Conservation (phyloP, 805 yeast species). For the Nematodospora valgi region DNA sequence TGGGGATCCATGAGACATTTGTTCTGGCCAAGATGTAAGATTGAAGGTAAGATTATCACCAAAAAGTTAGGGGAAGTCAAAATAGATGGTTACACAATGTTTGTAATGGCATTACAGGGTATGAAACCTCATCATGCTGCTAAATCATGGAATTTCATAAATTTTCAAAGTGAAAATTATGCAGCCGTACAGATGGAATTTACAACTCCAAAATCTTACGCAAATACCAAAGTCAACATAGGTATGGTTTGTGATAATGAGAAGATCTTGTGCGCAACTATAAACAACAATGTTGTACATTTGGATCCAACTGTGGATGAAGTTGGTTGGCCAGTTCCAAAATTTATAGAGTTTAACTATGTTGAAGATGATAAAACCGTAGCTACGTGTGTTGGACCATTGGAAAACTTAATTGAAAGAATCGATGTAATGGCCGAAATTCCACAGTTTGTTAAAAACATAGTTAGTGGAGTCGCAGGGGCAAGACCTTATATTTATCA, state of each 20-base stretch:
- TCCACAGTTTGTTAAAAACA: constrained; percentile 88
- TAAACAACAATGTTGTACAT: constrained; percentile 64
- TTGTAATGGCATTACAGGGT: constrained; percentile 95
- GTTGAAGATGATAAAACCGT: constrained; percentile 38
- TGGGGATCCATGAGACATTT: constrained; percentile 98
- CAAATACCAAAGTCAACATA: constrained; percentile 70
- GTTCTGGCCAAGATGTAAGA: constrained; percentile 91
- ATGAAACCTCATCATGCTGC: constrained; percentile 99
- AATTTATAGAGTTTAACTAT: constrained; percentile 54
- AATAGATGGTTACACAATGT: constrained; percentile 62
- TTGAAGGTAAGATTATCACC: constrained; percentile 60
- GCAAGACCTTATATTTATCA: constrained; percentile 97
- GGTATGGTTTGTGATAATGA: constrained; percentile 70
- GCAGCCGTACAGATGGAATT: constrained; percentile 91
- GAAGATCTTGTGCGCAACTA: constrained; percentile 60
- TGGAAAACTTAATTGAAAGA: constrained; percentile 70
- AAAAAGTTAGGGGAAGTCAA: constrained; percentile 25
- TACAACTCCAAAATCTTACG: constrained; percentile 90
- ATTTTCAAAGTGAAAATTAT: constrained; percentile 73
- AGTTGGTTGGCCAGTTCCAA: constrained; percentile 91
- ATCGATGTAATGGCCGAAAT: constrained; percentile 98
- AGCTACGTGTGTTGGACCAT: constrained; percentile 57
- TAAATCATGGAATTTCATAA: constrained; percentile 89
- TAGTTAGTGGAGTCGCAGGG: constrained; percentile 93
- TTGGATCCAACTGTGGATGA: constrained; percentile 54